Percentiles rank a stretch among this genome's conserved stretches.
Evolutionary conservation across 176 grass and related monocot genomes (phyloP).

Genomic region (Lolium multiflorum): DNA sequence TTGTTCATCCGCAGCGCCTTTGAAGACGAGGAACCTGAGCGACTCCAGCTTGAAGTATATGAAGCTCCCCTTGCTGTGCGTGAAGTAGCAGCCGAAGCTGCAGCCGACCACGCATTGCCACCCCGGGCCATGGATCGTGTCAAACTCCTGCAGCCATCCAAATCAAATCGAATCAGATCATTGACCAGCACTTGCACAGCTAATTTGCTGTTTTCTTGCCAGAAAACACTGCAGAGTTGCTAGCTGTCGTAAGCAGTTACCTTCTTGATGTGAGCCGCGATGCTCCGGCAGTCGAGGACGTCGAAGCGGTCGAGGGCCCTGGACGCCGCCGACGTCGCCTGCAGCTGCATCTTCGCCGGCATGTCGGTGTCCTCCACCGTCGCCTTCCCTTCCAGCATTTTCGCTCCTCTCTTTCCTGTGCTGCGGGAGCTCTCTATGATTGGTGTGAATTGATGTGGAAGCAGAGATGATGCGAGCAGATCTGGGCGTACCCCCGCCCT

Average conservation of each 20-base stretch:
- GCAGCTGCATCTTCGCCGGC: conserved; percentile 89
- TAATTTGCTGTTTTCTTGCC: background rate
- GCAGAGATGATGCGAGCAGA: background rate
- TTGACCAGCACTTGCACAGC: background rate
- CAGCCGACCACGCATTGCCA: conserved; percentile 98
- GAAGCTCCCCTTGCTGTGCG: conserved; percentile 85
- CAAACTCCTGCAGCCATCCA: conserved; percentile 72
- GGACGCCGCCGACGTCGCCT: conserved; percentile 79
- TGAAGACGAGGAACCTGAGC: conserved; percentile 89
- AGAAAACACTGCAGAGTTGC: too few relatives aligned
- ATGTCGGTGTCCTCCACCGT: conserved; percentile 98
- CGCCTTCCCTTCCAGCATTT: conserved; percentile 94
- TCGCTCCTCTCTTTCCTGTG: background rate
- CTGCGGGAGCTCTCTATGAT: background rate
- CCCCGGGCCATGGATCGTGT: conserved; percentile 69
- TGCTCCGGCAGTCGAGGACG: conserved; percentile 82
- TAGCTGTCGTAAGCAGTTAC: background rate
- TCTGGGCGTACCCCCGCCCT: background rate
- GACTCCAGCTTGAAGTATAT: conserved; percentile 91
- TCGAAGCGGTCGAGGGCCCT: conserved; percentile 94
- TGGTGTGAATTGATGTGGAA: background rate
- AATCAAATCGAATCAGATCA: background rate
- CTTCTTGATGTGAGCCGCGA: conserved; percentile 91
- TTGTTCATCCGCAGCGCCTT: conserved; percentile 46
- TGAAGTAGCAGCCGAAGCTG: conserved; percentile 96